These are phyloP conservation scores for Astrothelium macrocarpum DNA, from an alignment of 495 filamentous ascomycete species.

Conservation along the genomic window DNA sequence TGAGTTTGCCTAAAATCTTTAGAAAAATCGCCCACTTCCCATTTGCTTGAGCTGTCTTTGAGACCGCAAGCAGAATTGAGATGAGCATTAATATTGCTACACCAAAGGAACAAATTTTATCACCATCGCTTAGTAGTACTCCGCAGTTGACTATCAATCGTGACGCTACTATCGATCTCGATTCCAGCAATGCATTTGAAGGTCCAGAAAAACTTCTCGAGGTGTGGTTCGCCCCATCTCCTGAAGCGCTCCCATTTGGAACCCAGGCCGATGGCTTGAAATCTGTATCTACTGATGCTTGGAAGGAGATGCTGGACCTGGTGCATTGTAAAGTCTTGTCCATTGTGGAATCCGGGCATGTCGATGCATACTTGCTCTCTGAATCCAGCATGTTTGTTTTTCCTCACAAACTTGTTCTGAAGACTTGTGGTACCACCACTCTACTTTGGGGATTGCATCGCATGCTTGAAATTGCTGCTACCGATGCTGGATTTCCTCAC, in stretches of 20 bases:
- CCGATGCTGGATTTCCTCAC: slow-evolving; percentile 76
- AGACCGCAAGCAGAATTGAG: slow-evolving; percentile 21
- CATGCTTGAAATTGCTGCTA: slow-evolving; percentile 81
- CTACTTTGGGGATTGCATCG: slow-evolving; percentile 78
- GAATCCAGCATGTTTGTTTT: slow-evolving; percentile 99
- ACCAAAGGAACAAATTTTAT: slow-evolving; percentile 67
- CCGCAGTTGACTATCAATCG: slow-evolving; percentile 93
- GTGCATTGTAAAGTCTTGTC: slow-evolving; percentile 99
- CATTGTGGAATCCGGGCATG: slow-evolving; percentile 83
- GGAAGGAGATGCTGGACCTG: slow-evolving; percentile 94
- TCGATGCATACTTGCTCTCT: slow-evolving; percentile 94
- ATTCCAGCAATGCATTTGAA: slow-evolving; percentile 96
- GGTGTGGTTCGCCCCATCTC: slow-evolving; percentile 90
- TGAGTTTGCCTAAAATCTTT: neutral
- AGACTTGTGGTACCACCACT: slow-evolving; percentile 98
- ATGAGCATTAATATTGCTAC: slow-evolving; percentile 79
- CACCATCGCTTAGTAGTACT: slow-evolving; percentile 66
- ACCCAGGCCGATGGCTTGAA: slow-evolving; percentile 73
- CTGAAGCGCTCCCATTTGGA: slow-evolving; percentile 58
- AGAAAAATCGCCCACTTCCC: neutral
- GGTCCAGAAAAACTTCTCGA: slow-evolving; percentile 97
- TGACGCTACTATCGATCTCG: slow-evolving; percentile 85
- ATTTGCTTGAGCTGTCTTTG: neutral
- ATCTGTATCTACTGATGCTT: slow-evolving; percentile 68
- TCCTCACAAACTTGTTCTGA: slow-evolving; percentile 95